These are phyloP conservation scores for Paraphoma chrysanthemicola DNA, from an alignment of 2,329 filamentous ascomycete species.

Conservation along the genomic window DNA sequence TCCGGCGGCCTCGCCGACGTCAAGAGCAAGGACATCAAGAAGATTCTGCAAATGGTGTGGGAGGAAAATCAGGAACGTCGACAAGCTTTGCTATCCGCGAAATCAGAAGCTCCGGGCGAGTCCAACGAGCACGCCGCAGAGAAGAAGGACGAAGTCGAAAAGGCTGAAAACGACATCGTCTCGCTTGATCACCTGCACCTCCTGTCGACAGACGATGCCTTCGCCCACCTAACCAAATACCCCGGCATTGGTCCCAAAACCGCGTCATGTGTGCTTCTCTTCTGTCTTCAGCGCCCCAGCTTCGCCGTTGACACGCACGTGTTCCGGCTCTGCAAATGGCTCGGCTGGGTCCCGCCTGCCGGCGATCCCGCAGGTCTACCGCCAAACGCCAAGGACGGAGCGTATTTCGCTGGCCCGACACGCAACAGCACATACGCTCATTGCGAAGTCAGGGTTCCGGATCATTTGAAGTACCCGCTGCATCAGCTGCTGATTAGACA, in stretches of 20 bases:
- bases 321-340: slow-evolving; percentile 67
- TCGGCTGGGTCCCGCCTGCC: slow-evolving; percentile 65
- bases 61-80: slow-evolving; percentile 69
- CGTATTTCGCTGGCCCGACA: slow-evolving; percentile 53
- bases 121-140: slow-evolving; percentile 56
- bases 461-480: slow-evolving; percentile 68
- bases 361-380: slow-evolving; percentile 41
- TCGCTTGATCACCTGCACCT: slow-evolving; percentile 69
- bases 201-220: slow-evolving; percentile 62
- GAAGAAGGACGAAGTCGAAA: slow-evolving; percentile 65
- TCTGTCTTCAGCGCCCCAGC: slow-evolving; percentile 68
- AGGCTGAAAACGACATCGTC: slow-evolving; percentile 65
- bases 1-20: slow-evolving; percentile 72
- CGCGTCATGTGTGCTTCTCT: slow-evolving; percentile 68
- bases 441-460: slow-evolving; percentile 66
- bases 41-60: slow-evolving; percentile 74
- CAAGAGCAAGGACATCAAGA: slow-evolving; percentile 77
- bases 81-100: slow-evolving; percentile 52
- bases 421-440: slow-evolving; percentile 65
- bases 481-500: slow-evolving; percentile 69
- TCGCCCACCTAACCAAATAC: slow-evolving; percentile 64
- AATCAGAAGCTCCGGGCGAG: slow-evolving; percentile 48
- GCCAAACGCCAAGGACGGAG: slow-evolving; percentile 37
- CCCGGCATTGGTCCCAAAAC: slow-evolving; percentile 72
- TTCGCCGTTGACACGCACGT: slow-evolving; percentile 74